Conservation (phyloP, 768 basidiomycete species). For the Collybiopsis luxurians region DNA sequence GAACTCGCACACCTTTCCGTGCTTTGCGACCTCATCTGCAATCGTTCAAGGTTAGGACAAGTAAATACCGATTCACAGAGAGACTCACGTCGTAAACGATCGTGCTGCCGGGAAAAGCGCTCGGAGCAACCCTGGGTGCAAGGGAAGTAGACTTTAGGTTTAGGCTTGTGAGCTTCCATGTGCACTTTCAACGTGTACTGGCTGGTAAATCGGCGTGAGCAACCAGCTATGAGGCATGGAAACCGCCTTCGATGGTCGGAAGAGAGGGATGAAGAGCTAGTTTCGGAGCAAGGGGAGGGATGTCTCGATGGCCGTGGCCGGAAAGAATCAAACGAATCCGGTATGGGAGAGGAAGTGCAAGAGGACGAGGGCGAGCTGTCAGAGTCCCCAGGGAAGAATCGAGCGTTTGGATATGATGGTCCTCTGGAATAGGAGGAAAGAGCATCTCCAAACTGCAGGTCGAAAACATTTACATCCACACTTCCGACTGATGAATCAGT, state of each 20-base stretch:
- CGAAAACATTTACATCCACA: background rate
- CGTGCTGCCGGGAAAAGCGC: conserved; percentile 54
- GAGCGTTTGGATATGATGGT: too few relatives aligned
- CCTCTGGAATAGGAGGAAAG: background rate
- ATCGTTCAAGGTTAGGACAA: too few relatives aligned
- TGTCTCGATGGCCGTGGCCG: background rate
- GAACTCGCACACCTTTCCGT: conserved; percentile 55
- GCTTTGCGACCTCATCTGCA: conserved; percentile 52
- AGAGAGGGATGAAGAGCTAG: background rate
- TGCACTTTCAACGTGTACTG: conserved; percentile 55
- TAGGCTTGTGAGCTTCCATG: conserved; percentile 53
- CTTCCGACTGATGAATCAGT: background rate
- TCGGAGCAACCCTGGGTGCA: conserved; percentile 54
- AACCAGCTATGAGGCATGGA: conserved; percentile 46
- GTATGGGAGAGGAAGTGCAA: background rate
- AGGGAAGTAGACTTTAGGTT: conserved; percentile 41
- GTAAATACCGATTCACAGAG: too few relatives aligned
- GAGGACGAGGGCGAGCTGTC: background rate
- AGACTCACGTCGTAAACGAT: conserved; percentile 35
- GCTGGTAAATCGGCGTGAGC: conserved; percentile 47
- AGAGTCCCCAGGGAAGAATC: too few relatives aligned
- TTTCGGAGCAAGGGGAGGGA: background rate
- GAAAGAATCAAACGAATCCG: background rate
- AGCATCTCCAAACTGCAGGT: conserved; percentile 1
- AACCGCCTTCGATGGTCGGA: conserved; percentile 31